Evolutionary conservation across 352 stramenopile species (phyloP), one percentile per base, ranked within the genome.

Genomic region (Globisporangium uncinulatum): DNA sequence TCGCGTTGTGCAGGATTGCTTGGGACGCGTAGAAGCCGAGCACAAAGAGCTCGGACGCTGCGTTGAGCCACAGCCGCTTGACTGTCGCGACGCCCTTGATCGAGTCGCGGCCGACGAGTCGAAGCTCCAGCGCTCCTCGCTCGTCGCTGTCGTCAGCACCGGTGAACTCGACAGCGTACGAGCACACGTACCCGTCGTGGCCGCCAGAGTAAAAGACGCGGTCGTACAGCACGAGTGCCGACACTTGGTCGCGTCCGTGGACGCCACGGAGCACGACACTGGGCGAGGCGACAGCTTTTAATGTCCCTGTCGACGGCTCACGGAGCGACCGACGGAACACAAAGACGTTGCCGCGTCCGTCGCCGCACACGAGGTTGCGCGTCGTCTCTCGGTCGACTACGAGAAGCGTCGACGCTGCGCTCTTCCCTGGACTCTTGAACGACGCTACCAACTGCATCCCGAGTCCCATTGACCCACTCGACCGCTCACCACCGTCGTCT

Each of bases 111-210:
- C 79, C 71, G 7, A 83, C 51, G 34, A 66, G 69, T 4, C 53
- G 61, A 19, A 84, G 59, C 24, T 51, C 54, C 39, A 87, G 34
- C 6, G 55, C 54, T 10, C 72, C 79, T 29, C 1, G 24, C 39
- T 43, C 42, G 5, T 31, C 19, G 19, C 13, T 10, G 3, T 29
- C 9, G 19, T n/a, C 9, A 1, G n/a, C n/a, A 13, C 21, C 17
- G 24, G 24, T 54, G 32, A 58, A 56, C 9, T 79, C 56, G 14
- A 85, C 21, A 2, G 66, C 50, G 59, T 77, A 85, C 13, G 70
- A 78, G 60, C 76, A 89, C 59, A 95, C 87, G 59, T 87, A 89
- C 8, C 86, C 86, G 45, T 95, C 86, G 59, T 94, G 83, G 19
- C 86, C 84, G 29, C 82, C 79, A 10, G 83, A 90, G 51, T 87